Evolutionary conservation across 2,329 filamentous ascomycete species (phyloP).

Genomic region (Xylaria hypoxylon): DNA sequence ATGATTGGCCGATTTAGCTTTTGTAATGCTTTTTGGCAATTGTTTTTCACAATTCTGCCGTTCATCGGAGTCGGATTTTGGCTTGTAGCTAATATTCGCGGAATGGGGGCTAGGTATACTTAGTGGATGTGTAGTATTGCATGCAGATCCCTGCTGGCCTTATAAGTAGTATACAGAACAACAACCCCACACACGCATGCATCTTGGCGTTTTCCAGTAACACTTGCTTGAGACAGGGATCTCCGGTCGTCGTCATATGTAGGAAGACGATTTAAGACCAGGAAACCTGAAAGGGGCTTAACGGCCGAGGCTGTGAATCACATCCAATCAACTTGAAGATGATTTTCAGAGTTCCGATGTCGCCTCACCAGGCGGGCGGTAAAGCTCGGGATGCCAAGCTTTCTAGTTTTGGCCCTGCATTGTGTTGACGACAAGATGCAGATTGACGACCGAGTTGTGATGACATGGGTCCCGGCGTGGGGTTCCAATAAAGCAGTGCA

Average conservation of each 20-base stretch:
- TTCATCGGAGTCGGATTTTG: slow-evolving; percentile 46
- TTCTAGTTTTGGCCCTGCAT: slow-evolving; percentile 28
- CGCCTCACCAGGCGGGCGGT: slow-evolving; percentile 39
- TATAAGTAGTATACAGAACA: slow-evolving; percentile 3
- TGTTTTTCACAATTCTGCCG: slow-evolving; percentile 41
- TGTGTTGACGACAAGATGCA: slow-evolving; percentile 28
- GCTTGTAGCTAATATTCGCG: slow-evolving; percentile 19
- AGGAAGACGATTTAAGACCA: slow-evolving; percentile 33
- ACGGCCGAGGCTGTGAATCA: slow-evolving; percentile 39
- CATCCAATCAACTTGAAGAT: slow-evolving; percentile 43
- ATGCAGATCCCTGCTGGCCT: slow-evolving; percentile 30
- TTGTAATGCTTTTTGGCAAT: slow-evolving; percentile 44
- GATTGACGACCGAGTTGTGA: slow-evolving; percentile 29
- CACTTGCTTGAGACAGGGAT: slow-evolving; percentile 39
- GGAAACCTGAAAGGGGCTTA: slow-evolving; percentile 37
- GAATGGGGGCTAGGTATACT: slow-evolving; percentile 17
- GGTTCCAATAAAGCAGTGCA: slow-evolving; percentile 19
- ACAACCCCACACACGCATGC: slow-evolving; percentile 45
- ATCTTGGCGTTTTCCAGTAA: slow-evolving; percentile 39
- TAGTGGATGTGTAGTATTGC: slow-evolving; percentile 10
- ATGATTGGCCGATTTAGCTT: slow-evolving; percentile 40
- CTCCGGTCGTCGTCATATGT: slow-evolving; percentile 30
- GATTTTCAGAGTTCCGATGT: slow-evolving; percentile 45
- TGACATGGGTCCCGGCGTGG: slow-evolving; percentile 35
- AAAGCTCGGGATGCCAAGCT: slow-evolving; percentile 33